phyloP scores from a whole-genome alignment of 2,329 filamentous ascomycete genomes.

The Myriosclerotinia scirpicola region DNA sequence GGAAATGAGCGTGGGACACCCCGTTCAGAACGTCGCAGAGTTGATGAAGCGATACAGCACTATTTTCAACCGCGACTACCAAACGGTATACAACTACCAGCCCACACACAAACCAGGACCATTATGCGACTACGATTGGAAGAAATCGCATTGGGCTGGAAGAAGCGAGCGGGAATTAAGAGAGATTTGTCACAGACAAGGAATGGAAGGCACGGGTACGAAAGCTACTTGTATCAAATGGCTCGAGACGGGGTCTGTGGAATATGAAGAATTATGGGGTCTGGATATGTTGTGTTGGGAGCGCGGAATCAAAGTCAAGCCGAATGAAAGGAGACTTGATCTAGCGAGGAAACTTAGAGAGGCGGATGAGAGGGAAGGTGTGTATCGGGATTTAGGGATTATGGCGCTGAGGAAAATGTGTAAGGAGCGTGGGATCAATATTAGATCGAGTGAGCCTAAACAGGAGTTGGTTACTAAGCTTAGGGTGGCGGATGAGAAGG shows the following conservation, averaged over 20 bases:
- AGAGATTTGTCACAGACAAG: constrained; percentile 25
- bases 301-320: background rate
- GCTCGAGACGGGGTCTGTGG: constrained; percentile 8
- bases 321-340: background rate
- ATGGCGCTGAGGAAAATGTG: background rate
- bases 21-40: background rate
- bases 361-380: background rate
- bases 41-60: background rate
- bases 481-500: background rate
- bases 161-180: constrained; percentile 25
- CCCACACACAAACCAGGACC: background rate
- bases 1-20: constrained; percentile 28
- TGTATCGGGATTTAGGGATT: background rate
- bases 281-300: background rate
- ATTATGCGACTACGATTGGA: constrained; percentile 30
- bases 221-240: background rate
- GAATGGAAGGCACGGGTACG: constrained; percentile 8
- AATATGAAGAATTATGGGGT: background rate
- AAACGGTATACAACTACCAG: constrained; percentile 10
- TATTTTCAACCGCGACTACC: background rate
- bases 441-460: background rate
- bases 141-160: constrained; percentile 31
- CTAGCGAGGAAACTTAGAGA: background rate
- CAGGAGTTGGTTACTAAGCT: background rate
- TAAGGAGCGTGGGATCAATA: background rate